These are phyloP conservation scores for Ceratocystis smalleyi DNA, from an alignment of 2,329 filamentous ascomycete species.

Conservation along the genomic window DNA sequence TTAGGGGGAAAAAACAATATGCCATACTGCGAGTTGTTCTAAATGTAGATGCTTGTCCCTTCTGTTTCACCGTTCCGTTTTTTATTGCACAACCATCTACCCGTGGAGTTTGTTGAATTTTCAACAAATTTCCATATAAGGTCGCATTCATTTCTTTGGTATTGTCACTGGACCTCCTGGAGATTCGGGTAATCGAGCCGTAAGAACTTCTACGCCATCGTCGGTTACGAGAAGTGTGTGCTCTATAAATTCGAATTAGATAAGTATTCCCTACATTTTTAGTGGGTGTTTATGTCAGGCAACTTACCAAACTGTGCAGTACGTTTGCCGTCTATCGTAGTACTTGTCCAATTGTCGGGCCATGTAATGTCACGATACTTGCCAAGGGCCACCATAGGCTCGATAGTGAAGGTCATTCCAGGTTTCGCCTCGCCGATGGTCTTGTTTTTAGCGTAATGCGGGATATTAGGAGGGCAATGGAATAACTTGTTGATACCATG, in stretches of 20 bases:
- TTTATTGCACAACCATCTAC: not conserved
- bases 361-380: conserved; percentile 87
- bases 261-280: not conserved
- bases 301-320: conserved; percentile 81
- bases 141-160: conserved; percentile 24
- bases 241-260: conserved; percentile 31
- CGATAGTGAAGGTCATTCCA: conserved; percentile 97
- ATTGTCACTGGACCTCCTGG: conserved; percentile 58
- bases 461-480: conserved; percentile 84
- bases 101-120: not conserved
- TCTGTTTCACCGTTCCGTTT: not conserved
- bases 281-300: not conserved
- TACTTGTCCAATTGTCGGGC: conserved; percentile 98
- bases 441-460: conserved; percentile 98
- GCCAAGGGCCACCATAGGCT: conserved; percentile 93
- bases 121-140: not conserved
- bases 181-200: conserved; percentile 54
- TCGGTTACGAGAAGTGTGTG: conserved; percentile 75
- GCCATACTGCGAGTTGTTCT: not conserved
- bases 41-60: not conserved
- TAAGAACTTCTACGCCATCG: conserved; percentile 66
- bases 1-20: no score
- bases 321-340: conserved; percentile 72
- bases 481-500: conserved; percentile 91
- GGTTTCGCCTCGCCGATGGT: conserved; percentile 84